Percentiles rank a stretch among this genome's conserved stretches.
Evolutionary conservation across 2,329 filamentous ascomycete species (phyloP).

Genomic region (Chrysosporium queenslandicum): DNA sequence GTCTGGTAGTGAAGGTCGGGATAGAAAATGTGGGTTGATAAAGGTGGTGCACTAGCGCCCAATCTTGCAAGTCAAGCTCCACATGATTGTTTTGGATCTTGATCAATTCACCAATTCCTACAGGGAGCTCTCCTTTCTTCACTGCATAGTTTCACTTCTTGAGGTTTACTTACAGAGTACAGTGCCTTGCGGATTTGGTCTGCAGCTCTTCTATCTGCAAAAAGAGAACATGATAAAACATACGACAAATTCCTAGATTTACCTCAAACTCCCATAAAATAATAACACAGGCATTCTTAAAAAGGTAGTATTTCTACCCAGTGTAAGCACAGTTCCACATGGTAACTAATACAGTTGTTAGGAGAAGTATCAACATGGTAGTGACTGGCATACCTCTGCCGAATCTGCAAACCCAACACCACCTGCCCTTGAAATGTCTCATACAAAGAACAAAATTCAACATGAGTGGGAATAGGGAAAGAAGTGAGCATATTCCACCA

Average conservation of each 20-base stretch:
- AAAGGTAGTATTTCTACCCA: neutral
- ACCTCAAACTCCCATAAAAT: neutral
- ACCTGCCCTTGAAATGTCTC: slow-evolving; percentile 1
- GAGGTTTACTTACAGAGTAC: too few relatives aligned
- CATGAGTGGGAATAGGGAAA: slow-evolving; percentile 4
- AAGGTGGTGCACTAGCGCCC: slow-evolving; percentile 1
- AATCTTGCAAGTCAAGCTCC: slow-evolving; percentile 3
- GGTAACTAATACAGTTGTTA: neutral
- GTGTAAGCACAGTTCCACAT: neutral
- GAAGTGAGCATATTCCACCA: neutral
- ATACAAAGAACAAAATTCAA: slow-evolving; percentile 4
- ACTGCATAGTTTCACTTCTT: too few relatives aligned
- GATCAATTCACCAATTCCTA: too few relatives aligned
- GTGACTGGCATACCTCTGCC: neutral
- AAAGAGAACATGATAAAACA: too few relatives aligned
- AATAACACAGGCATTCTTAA: too few relatives aligned
- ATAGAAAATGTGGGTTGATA: slow-evolving; percentile 3
- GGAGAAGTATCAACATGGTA: neutral
- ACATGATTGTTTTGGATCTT: neutral
- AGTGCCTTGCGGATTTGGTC: too few relatives aligned
- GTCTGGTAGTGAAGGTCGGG: neutral
- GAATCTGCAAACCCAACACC: slow-evolving; percentile 3
- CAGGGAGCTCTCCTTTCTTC: too few relatives aligned
- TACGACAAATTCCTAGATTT: neutral
- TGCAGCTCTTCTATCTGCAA: too few relatives aligned